Evolutionary conservation across 306 rosid species (phyloP).

Genomic region (Cucumis hystrix): DNA sequence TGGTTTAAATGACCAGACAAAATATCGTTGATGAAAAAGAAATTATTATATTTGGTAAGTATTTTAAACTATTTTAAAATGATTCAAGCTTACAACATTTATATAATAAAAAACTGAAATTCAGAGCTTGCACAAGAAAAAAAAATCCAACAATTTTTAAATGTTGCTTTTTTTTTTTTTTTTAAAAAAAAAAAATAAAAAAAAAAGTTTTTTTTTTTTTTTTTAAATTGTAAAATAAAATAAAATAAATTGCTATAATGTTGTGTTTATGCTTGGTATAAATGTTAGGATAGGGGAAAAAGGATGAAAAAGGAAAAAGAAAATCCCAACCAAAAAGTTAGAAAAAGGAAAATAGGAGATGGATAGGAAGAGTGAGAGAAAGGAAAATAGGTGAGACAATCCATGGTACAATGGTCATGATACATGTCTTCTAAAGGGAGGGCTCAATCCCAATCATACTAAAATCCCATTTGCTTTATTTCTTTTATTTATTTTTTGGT

Average conservation of each 20-base stretch:
- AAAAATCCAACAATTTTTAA: too few species aligned
- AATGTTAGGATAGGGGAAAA: not conserved
- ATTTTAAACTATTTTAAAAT: too few species aligned
- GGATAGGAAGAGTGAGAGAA: slow-evolving; percentile 3
- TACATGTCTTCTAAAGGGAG: slow-evolving; percentile 65
- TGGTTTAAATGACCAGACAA: too few species aligned
- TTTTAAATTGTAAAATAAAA: not conserved
- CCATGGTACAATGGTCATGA: slow-evolving; percentile 57
- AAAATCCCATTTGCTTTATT: slow-evolving; percentile 36
- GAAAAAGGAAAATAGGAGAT: slow-evolving; percentile 9
- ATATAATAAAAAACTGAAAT: too few species aligned
- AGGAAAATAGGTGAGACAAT: slow-evolving; percentile 46
- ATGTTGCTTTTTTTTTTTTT: too few species aligned
- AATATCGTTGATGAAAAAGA: too few species aligned
- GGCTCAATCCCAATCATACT: slow-evolving; percentile 51
- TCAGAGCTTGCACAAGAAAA: too few species aligned
- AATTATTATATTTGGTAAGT: too few species aligned
- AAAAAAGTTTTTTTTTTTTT: too few species aligned
- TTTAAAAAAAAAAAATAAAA: too few species aligned
- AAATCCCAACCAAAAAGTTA: not conserved
- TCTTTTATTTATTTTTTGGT: not conserved
- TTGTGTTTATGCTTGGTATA: not conserved
- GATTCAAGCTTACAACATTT: too few species aligned
- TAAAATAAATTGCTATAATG: not conserved
- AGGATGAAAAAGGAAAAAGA: not conserved